phyloP scores from a whole-genome alignment of 352 stramenopile species.

The Discostella stelligera region DNA sequence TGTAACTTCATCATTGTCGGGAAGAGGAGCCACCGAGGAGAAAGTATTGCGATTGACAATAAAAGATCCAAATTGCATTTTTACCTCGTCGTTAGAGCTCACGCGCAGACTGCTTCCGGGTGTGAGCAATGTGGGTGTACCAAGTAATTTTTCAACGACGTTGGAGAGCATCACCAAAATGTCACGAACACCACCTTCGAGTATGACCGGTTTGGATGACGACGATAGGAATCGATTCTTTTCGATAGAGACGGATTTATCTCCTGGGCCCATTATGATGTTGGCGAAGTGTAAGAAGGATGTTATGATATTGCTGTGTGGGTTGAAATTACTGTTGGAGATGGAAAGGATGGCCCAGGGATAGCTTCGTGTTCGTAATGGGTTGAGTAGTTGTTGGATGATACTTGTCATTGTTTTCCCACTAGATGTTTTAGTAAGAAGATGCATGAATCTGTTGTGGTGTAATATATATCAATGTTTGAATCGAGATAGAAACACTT shows the following conservation, averaged over 20 bases:
- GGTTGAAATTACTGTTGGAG: conserved; percentile 49
- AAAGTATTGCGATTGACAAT: conserved; percentile 36
- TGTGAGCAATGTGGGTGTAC: conserved; percentile 35
- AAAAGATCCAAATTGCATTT: conserved; percentile 18
- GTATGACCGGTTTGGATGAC: conserved; percentile 28
- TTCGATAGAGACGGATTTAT: conserved; percentile 48
- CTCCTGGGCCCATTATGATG: conserved; percentile 44
- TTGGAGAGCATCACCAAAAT: conserved; percentile 44
- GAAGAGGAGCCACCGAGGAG: conserved; percentile 23
- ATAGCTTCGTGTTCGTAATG: not conserved
- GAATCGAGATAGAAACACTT: no score
- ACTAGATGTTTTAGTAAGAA: not conserved
- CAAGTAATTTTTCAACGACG: conserved; percentile 26
- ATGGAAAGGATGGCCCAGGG: conserved; percentile 27
- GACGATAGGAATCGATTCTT: conserved; percentile 46
- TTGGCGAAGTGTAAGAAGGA: conserved; percentile 46
- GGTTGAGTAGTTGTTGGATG: no score
- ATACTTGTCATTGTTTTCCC: not conserved
- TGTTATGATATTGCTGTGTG: conserved; percentile 41
- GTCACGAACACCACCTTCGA: conserved; percentile 20
- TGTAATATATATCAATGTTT: no score
- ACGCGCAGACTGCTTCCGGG: conserved; percentile 28
- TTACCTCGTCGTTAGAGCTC: conserved; percentile 28
- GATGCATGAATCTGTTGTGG: not conserved
- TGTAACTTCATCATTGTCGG: conserved; percentile 6